Evolutionary conservation across 2,329 filamentous ascomycete species (phyloP).

Genomic region (Graphilbum ipis-grandicollis): DNA sequence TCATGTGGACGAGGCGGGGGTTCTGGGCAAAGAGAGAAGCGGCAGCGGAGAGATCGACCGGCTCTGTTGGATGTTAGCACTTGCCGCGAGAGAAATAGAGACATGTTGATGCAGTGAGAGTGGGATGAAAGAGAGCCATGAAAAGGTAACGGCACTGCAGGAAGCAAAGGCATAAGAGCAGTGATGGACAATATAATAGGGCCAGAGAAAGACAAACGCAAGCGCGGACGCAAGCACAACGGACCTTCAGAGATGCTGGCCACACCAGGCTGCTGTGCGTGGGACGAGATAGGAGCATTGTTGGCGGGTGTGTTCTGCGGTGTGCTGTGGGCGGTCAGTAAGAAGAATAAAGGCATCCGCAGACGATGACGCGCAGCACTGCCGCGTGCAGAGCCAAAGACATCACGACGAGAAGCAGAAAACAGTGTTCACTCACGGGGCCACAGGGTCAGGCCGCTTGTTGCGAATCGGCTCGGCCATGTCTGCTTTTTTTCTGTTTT

Average conservation of each 20-base stretch:
- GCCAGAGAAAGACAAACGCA: not conserved
- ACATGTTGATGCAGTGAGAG: not conserved
- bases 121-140: not conserved
- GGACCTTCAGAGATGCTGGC: constrained; percentile 94
- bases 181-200: not conserved
- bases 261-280: constrained; percentile 87
- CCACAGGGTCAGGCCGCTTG: constrained; percentile 39
- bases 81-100: not conserved
- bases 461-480: constrained; percentile 50
- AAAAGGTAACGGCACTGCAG: no score
- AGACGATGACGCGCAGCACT: no score
- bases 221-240: constrained; percentile 14
- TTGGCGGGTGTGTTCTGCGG: constrained; percentile 95
- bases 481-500: constrained; percentile 7
- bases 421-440: constrained; percentile 44
- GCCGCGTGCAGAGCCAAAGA: not conserved
- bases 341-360: no score
- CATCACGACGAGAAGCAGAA: constrained; percentile 3
- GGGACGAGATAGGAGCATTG: constrained; percentile 93
- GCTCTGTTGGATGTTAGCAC: constrained; percentile 42
- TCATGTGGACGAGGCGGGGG: constrained; percentile 88
- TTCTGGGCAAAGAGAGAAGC: constrained; percentile 92
- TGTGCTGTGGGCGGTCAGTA: constrained; percentile 42
- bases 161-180: not conserved
- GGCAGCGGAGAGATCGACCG: constrained; percentile 70